Percentiles rank a stretch among this genome's conserved stretches.
Evolutionary conservation across 2,329 filamentous ascomycete species (phyloP).

Genomic region (Cytospora chrysosperma): DNA sequence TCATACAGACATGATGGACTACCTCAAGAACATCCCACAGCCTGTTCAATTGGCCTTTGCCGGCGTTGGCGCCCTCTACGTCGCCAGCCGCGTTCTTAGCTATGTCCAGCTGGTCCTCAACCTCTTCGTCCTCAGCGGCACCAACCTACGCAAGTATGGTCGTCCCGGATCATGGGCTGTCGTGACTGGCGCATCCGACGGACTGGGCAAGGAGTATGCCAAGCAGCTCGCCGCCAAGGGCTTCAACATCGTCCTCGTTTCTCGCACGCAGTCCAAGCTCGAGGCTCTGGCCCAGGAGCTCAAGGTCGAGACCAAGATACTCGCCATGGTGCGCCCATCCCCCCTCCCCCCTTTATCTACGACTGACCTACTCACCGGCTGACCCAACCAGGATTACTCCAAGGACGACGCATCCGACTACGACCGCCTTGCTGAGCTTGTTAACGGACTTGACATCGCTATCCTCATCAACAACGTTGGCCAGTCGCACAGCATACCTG

Average conservation of each 20-base stretch:
- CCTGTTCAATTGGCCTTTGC: slow-evolving; percentile 47
- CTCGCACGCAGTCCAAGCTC: slow-evolving; percentile 92
- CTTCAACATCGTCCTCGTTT: slow-evolving; percentile 93
- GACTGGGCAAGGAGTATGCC: slow-evolving; percentile 94
- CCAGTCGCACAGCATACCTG: slow-evolving; percentile 88
- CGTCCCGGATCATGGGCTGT: slow-evolving; percentile 91
- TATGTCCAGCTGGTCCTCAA: slow-evolving; percentile 63
- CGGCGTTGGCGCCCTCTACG: slow-evolving; percentile 57
- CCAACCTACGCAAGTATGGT: slow-evolving; percentile 83
- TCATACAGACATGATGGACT: slow-evolving; percentile 25
- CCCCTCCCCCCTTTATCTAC: neutral
- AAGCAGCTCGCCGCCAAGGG: slow-evolving; percentile 85
- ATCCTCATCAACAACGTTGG: slow-evolving; percentile 97
- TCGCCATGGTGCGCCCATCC: slow-evolving; percentile 74
- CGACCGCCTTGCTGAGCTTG: slow-evolving; percentile 64
- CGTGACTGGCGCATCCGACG: slow-evolving; percentile 92
- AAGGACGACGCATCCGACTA: slow-evolving; percentile 79
- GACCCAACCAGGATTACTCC: slow-evolving; percentile 66
- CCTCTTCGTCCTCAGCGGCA: slow-evolving; percentile 66
- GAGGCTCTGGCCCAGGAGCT: slow-evolving; percentile 75
- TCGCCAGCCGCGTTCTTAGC: slow-evolving; percentile 56
- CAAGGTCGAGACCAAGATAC: slow-evolving; percentile 69
- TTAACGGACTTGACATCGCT: slow-evolving; percentile 74
- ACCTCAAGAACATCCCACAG: slow-evolving; percentile 44
- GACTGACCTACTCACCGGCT: neutral